Evolutionary conservation across 176 grass and related monocot species (phyloP).

Genomic region (Carex myosuroides): DNA sequence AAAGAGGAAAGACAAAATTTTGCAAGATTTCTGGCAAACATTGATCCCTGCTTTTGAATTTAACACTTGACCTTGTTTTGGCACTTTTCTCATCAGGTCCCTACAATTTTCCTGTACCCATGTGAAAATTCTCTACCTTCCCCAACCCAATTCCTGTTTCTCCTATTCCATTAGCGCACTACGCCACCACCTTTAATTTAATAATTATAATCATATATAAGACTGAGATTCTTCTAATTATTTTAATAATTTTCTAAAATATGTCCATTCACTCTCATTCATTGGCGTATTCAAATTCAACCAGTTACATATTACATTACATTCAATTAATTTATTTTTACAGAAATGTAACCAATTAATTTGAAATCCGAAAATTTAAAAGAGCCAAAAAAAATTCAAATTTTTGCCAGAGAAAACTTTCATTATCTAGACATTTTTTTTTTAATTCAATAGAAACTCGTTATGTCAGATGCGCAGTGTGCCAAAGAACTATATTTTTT

Average conservation of each 20-base stretch:
- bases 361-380: neutral
- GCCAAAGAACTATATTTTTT: neutral
- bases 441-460: neutral
- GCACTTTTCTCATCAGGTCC: neutral
- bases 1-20: constrained; percentile 5
- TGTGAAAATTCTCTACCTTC: neutral
- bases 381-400: too few species aligned
- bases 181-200: neutral
- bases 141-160: neutral
- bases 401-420: too few species aligned
- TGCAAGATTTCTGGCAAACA: constrained; percentile 14
- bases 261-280: neutral
- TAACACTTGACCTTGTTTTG: constrained; percentile 17
- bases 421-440: too few species aligned
- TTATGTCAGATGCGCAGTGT: neutral
- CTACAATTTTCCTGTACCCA: constrained; percentile 8
- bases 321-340: neutral
- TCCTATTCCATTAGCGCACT: neutral
- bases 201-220: neutral
- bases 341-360: neutral
- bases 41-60: neutral
- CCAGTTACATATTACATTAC: neutral
- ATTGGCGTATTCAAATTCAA: neutral
- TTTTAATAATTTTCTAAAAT: neutral
- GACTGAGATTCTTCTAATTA: neutral